Conservation (phyloP, 176 grass and related monocot species). For the Areca catechu region DNA sequence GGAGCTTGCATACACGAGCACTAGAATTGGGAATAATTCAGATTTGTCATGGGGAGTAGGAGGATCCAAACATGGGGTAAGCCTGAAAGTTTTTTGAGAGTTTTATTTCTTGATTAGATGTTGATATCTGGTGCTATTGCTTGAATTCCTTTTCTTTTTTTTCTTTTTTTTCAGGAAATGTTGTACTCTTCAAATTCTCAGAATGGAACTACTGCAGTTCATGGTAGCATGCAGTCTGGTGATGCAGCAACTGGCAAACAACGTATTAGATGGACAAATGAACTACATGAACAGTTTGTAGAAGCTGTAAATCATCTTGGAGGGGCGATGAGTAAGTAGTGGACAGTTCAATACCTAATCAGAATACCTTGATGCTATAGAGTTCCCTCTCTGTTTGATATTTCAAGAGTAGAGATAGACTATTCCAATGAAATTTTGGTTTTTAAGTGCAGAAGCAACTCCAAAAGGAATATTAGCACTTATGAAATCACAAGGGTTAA, state of each 20-base stretch:
- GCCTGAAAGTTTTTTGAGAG: neutral
- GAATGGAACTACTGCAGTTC: no score
- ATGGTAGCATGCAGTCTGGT: neutral
- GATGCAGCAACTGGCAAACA: neutral
- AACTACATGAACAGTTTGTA: slow-evolving; percentile 12
- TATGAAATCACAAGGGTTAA: slow-evolving; percentile 9
- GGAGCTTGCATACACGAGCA: no score
- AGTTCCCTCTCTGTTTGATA: no score
- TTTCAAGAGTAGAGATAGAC: neutral
- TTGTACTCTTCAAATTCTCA: no score
- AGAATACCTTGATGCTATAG: no score
- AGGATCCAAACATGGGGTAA: neutral
- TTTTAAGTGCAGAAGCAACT: slow-evolving; percentile 11
- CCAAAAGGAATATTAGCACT: slow-evolving; percentile 13
- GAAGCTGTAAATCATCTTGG: slow-evolving; percentile 10
- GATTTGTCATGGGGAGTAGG: neutral
- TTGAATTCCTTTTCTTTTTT: no score
- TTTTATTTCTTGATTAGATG: no score
- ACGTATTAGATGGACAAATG: slow-evolving; percentile 12
- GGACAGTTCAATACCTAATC: no score
- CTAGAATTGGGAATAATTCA: neutral
- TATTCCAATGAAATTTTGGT: neutral
- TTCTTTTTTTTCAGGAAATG: no score
- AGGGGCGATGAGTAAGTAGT: slow-evolving; percentile 3
- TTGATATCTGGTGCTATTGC: no score